phyloP scores from a whole-genome alignment of 495 filamentous ascomycete genomes.

The Tuber magnatum region DNA sequence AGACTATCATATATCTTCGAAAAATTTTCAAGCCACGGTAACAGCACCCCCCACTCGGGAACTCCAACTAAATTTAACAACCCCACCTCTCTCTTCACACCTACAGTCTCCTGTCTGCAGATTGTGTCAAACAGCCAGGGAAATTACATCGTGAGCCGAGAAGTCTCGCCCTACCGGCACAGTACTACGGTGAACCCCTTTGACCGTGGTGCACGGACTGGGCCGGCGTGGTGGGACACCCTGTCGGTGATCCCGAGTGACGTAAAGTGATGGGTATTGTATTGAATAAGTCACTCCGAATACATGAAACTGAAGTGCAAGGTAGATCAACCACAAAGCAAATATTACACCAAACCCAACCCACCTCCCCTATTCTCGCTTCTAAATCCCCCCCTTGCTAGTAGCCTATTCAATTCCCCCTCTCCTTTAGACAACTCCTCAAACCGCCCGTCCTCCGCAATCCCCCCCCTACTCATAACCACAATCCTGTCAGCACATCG shows the following conservation, averaged over 20 bases:
- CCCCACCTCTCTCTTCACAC: not conserved
- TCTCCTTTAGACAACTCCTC: conserved; percentile 15
- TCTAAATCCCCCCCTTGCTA: conserved; percentile 7
- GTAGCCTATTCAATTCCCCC: conserved; percentile 26
- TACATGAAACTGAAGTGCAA: not conserved
- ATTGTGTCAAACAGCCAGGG: not conserved
- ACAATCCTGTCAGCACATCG: conserved; percentile 65
- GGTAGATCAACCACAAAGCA: not conserved
- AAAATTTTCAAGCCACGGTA: too few species aligned
- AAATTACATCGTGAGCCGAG: not conserved
- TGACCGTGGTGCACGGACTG: not conserved
- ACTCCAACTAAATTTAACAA: not conserved
- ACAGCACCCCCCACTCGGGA: not conserved
- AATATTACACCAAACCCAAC: not conserved
- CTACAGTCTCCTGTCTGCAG: not conserved
- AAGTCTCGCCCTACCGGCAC: not conserved
- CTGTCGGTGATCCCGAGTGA: not conserved
- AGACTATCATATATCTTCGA: too few species aligned
- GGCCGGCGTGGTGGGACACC: not conserved
- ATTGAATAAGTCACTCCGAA: not conserved
- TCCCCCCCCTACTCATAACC: conserved; percentile 60
- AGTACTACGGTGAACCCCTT: not conserved
- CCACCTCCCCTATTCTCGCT: not conserved
- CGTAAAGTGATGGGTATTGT: not conserved
- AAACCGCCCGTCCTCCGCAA: conserved; percentile 56